These are phyloP conservation scores for Sugiyamaella sp. DNA, from an alignment of 1,139 yeast species.

Conservation along the genomic window DNA sequence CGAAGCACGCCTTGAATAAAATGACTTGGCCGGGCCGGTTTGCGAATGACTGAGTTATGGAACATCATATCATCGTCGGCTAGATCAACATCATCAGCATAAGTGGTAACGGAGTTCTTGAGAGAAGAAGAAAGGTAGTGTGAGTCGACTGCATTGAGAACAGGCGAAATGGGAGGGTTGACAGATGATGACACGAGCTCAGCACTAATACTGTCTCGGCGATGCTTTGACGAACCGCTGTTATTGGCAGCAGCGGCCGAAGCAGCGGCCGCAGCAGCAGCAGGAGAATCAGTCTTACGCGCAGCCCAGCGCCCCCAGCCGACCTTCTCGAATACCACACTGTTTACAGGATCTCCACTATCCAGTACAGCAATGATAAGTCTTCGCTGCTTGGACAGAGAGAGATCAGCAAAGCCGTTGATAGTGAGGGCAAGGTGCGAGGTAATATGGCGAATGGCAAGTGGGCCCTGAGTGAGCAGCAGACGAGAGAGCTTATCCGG, in stretches of 20 bases:
- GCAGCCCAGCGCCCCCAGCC: conserved; percentile 99
- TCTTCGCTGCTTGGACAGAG: conserved; percentile 86
- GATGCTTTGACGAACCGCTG: conserved; percentile 27
- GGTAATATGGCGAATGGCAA: conserved; percentile 89
- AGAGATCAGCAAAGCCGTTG: conserved; percentile 75
- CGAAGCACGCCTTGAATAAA: conserved; percentile 14
- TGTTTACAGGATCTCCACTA: conserved; percentile 62
- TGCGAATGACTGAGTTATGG: conserved; percentile 30
- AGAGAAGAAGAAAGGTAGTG: conserved; percentile 15
- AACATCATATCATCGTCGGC: conserved; percentile 43
- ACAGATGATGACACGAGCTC: conserved; percentile 25
- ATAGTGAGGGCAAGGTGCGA: conserved; percentile 74
- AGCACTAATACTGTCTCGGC: conserved; percentile 58
- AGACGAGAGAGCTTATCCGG: conserved; percentile 75
- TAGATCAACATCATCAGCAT: conserved; percentile 52
- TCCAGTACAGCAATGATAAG: conserved; percentile 89
- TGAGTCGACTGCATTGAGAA: conserved; percentile 29
- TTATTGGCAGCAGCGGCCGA: conserved; percentile 16
- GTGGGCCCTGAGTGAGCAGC: conserved; percentile 75
- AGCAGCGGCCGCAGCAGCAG: conserved; percentile 22
- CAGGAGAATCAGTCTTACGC: conserved; percentile 49
- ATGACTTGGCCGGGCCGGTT: conserved; percentile 17
- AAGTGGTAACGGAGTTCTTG: conserved; percentile 30
- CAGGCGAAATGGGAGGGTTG: conserved; percentile 34
- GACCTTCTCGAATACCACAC: conserved; percentile 82